Evolutionary conservation across 768 basidiomycete genomes (phyloP).

Genomic region (Mycena galopus): DNA sequence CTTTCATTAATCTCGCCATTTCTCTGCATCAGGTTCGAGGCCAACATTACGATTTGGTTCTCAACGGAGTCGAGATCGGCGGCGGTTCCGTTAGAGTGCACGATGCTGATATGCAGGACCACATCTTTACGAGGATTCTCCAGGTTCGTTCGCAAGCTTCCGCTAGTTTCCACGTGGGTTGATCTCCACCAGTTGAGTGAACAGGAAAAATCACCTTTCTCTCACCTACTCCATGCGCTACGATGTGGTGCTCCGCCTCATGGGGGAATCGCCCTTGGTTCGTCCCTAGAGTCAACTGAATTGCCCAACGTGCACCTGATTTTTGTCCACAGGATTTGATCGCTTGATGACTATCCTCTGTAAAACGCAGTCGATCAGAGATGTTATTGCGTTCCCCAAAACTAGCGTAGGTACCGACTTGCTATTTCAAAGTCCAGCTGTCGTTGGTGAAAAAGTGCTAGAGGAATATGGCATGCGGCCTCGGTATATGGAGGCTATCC

Average conservation of each 20-base stretch:
- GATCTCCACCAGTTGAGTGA: conserved; percentile 70
- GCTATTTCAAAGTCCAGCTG: conserved; percentile 89
- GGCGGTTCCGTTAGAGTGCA: conserved; percentile 95
- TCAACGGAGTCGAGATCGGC: conserved; percentile 95
- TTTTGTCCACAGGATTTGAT: conserved; percentile 79
- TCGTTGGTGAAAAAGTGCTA: conserved; percentile 64
- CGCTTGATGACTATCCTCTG: conserved; percentile 93
- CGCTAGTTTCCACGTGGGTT: conserved; percentile 28
- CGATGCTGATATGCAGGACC: conserved; percentile 88
- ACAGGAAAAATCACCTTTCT: conserved; percentile 80
- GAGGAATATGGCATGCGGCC: conserved; percentile 74
- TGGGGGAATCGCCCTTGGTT: conserved; percentile 93
- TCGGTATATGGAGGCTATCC: conserved; percentile 38
- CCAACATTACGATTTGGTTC: conserved; percentile 95
- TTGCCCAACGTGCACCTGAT: conserved; percentile 13
- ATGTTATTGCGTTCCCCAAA: conserved; percentile 98
- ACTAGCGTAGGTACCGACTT: conserved; percentile 86
- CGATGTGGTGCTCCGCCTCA: conserved; percentile 94
- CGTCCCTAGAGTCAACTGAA: conserved; percentile 6
- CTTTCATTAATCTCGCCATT: conserved; percentile 9
- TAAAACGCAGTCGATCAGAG: conserved; percentile 87
- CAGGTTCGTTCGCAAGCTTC: conserved; percentile 64
- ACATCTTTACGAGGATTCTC: conserved; percentile 81
- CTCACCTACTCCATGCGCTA: conserved; percentile 89
- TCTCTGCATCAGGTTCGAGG: conserved; percentile 77